These are phyloP conservation scores for Apiospora hydei DNA, from an alignment of 2,329 filamentous ascomycete genomes.

Conservation along the genomic window DNA sequence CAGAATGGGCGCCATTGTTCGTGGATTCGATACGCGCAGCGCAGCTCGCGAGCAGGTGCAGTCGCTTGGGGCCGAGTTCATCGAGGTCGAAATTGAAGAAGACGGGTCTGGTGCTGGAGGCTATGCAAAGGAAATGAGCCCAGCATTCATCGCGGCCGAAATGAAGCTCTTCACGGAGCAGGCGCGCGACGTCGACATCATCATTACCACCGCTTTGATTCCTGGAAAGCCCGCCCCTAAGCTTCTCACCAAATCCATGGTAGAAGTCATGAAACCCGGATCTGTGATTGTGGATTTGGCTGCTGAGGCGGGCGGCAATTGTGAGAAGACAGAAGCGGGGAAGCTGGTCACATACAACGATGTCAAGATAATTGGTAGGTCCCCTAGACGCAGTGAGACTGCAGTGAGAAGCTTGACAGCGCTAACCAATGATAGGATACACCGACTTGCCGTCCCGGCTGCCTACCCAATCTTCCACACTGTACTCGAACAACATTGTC, in stretches of 20 bases:
- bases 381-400: not conserved
- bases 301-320: conserved; percentile 88
- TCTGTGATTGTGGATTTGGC: conserved; percentile 89
- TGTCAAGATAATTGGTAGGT: conserved; percentile 81
- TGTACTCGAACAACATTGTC: conserved; percentile 94
- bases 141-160: conserved; percentile 90
- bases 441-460: conserved; percentile 87
- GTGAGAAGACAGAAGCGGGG: conserved; percentile 79
- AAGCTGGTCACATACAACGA: conserved; percentile 75
- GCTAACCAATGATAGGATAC: conserved; percentile 63
- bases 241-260: conserved; percentile 81
- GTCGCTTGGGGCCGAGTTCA: conserved; percentile 87
- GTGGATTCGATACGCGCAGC: conserved; percentile 90
- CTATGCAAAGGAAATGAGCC: conserved; percentile 94
- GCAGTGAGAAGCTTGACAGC: not conserved
- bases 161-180: conserved; percentile 93
- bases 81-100: conserved; percentile 85
- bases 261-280: conserved; percentile 87
- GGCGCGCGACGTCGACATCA: conserved; percentile 86
- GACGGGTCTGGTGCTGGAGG: conserved; percentile 85
- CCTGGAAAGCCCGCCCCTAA: conserved; percentile 84
- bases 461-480: conserved; percentile 85
- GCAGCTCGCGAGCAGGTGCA: conserved; percentile 89
- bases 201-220: conserved; percentile 92
- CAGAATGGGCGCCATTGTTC: conserved; percentile 86